phyloP scores from a whole-genome alignment of 2,329 filamentous ascomycete genomes.

The Gremmenia infestans region DNA sequence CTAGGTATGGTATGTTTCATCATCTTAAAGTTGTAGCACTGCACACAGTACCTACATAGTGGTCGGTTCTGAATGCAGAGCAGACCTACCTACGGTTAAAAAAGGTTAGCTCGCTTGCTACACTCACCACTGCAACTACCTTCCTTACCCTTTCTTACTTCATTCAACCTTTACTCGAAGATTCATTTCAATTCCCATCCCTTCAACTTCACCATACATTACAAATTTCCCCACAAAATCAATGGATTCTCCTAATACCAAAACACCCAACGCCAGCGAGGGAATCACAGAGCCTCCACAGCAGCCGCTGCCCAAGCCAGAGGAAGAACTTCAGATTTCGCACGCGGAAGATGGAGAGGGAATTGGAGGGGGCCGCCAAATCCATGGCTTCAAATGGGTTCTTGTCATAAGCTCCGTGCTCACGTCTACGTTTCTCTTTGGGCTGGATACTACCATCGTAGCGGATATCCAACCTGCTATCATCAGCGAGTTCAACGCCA shows the following conservation, averaged over 20 bases:
- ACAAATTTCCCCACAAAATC: constrained; percentile 16
- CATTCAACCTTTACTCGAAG: no score
- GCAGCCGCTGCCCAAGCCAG: not conserved
- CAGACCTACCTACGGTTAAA: no score
- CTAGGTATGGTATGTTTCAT: no score
- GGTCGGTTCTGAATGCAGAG: no score
- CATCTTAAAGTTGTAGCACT: no score
- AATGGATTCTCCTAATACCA: not conserved
- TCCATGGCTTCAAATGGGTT: not conserved
- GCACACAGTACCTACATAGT: no score
- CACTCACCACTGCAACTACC: no score
- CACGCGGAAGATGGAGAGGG: not conserved
- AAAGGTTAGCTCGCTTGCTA: no score
- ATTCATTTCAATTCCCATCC: no score
- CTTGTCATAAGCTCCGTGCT: not conserved
- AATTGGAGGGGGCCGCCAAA: not conserved
- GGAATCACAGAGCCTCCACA: not conserved
- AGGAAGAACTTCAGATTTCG: not conserved
- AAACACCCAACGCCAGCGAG: not conserved
- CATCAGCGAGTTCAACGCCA: constrained; percentile 31
- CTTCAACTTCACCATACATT: not conserved
- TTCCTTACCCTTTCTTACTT: no score
- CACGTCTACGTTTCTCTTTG: not conserved
- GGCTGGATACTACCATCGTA: constrained; percentile 42
- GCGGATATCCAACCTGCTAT: constrained; percentile 40